phyloP scores from a whole-genome alignment of 2,329 filamentous ascomycete genomes.

The Elsinoe arachidis region DNA sequence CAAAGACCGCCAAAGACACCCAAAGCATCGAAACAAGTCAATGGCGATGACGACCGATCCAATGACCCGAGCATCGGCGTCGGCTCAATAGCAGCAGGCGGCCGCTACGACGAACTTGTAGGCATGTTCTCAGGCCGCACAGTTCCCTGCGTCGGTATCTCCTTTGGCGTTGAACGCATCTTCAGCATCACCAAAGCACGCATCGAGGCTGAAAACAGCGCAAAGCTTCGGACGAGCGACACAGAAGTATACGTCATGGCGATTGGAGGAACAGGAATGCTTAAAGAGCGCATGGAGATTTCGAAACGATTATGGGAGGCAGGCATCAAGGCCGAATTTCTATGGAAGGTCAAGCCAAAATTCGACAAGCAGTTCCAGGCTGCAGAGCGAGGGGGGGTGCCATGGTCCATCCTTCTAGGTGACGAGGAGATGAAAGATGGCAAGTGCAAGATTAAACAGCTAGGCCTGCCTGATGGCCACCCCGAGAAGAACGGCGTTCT shows the following conservation, averaged over 20 bases:
- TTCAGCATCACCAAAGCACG: conserved; percentile 83
- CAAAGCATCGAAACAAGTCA: conserved; percentile 43
- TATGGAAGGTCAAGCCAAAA: conserved; percentile 85
- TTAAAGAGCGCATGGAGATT: conserved; percentile 77
- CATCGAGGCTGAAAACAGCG: conserved; percentile 53
- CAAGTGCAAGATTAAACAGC: conserved; percentile 80
- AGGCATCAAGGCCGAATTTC: conserved; percentile 84
- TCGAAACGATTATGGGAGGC: conserved; percentile 72
- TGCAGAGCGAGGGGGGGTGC: conserved; percentile 69
- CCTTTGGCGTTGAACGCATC: conserved; percentile 91
- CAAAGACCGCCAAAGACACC: conserved; percentile 38
- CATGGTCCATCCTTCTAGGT: conserved; percentile 80
- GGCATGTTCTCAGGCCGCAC: conserved; percentile 88
- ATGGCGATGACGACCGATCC: conserved; percentile 58
- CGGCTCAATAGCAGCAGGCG: conserved; percentile 80
- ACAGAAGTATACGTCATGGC: conserved; percentile 94
- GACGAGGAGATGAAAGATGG: conserved; percentile 79
- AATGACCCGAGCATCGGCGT: conserved; percentile 75
- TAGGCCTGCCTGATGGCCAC: conserved; percentile 71
- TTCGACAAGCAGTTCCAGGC: conserved; percentile 84
- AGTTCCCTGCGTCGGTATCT: conserved; percentile 85
- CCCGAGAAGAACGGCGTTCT: conserved; percentile 82
- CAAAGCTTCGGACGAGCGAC: conserved; percentile 58
- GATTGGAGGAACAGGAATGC: conserved; percentile 73
- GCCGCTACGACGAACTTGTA: conserved; percentile 86